Conservation (phyloP, 1,284 basidiomycete genomes). For the Butyriboletus regius region DNA sequence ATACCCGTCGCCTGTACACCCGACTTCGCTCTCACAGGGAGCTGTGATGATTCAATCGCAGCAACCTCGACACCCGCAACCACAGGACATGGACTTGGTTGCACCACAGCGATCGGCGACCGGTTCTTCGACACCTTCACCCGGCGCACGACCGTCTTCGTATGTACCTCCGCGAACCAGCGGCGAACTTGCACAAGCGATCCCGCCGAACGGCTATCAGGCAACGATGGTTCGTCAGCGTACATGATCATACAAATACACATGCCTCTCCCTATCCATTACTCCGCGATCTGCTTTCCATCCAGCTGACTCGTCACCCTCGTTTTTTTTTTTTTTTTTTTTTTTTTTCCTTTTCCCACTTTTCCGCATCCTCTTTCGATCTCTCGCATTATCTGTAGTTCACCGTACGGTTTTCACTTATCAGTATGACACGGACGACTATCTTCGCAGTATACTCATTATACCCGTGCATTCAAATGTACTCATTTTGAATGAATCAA, state of each 20-base stretch:
- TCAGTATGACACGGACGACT: slow-evolving; percentile 40
- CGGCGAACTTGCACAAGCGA: slow-evolving; percentile 39
- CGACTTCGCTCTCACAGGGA: slow-evolving; percentile 39
- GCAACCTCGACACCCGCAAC: slow-evolving; percentile 32
- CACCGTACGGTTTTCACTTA: slow-evolving; percentile 36
- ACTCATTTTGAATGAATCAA: slow-evolving; percentile 37
- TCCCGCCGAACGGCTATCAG: slow-evolving; percentile 45
- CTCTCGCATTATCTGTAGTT: slow-evolving; percentile 40
- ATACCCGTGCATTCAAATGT: slow-evolving; percentile 41
- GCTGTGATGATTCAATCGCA: slow-evolving; percentile 41
- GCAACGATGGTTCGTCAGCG: slow-evolving; percentile 48
- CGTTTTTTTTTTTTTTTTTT: slow-evolving; percentile 20
- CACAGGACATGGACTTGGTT: slow-evolving; percentile 48
- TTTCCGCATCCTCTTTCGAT: slow-evolving; percentile 28
- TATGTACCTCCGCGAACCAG: slow-evolving; percentile 46
- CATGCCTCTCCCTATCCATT: slow-evolving; percentile 13
- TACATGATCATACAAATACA: slow-evolving; percentile 29
- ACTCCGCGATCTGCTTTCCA: slow-evolving; percentile 23
- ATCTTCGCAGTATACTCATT: slow-evolving; percentile 44
- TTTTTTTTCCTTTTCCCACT: slow-evolving; percentile 7
- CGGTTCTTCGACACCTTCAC: slow-evolving; percentile 35
- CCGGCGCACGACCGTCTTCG: slow-evolving; percentile 51
- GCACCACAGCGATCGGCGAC: slow-evolving; percentile 41
- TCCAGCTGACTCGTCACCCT: slow-evolving; percentile 23
- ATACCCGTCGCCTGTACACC: slow-evolving; percentile 35